phyloP scores from a whole-genome alignment of 2,329 filamentous ascomycete genomes.

The Colletotrichum sp. region DNA sequence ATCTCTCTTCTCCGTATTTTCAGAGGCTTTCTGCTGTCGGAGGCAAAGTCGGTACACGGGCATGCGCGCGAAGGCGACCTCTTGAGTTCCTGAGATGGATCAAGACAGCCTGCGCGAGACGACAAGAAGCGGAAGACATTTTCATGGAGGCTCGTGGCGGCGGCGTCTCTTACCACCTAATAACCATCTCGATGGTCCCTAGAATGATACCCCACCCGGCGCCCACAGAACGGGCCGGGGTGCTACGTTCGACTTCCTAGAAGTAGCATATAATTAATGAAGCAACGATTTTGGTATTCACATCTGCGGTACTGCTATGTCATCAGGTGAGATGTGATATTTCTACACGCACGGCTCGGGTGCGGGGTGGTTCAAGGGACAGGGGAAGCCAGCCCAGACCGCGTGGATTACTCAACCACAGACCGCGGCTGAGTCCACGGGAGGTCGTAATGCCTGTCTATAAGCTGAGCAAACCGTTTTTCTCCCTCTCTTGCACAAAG shows the following conservation, averaged over 20 bases:
- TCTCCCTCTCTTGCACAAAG: neutral
- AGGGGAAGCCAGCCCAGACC: neutral
- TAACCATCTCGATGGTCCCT: neutral
- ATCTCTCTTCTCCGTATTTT: slow-evolving; percentile 3
- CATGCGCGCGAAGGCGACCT: neutral
- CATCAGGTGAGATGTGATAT: neutral
- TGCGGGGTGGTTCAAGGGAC: neutral
- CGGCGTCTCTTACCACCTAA: neutral
- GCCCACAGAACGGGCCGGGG: slow-evolving; percentile 4
- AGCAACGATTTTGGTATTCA: slow-evolving; percentile 2
- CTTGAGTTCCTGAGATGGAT: neutral
- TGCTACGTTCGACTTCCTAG: slow-evolving; percentile 4
- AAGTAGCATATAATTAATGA: slow-evolving; percentile 19
- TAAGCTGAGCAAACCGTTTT: neutral
- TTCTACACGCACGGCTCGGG: neutral
- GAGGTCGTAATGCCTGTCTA: neutral
- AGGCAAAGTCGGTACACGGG: neutral
- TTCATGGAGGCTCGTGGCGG: neutral
- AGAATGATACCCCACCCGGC: slow-evolving; percentile 21
- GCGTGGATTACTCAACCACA: neutral
- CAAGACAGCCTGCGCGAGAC: neutral
- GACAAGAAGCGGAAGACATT: neutral
- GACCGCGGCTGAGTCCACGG: neutral
- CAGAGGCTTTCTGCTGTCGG: neutral
- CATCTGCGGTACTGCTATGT: fast-evolving